phyloP scores from a whole-genome alignment of 352 stramenopile species.

The Globisporangium middletonii region DNA sequence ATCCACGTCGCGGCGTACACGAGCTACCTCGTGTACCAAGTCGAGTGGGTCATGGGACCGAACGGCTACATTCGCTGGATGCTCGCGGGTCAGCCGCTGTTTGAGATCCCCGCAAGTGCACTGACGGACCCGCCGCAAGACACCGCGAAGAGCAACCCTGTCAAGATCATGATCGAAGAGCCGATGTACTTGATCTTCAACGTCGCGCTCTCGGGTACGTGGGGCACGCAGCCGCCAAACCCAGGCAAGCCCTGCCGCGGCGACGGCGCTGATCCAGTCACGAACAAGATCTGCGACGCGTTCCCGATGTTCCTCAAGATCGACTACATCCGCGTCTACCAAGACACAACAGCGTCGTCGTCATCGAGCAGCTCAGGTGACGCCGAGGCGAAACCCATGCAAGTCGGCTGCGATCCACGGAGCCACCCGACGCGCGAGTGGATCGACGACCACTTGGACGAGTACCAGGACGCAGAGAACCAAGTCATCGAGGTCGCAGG shows the following conservation, averaged over 20 bases:
- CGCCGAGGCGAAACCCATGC: constrained; percentile 23
- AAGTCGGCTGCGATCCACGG: constrained; percentile 48
- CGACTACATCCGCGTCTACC: constrained; percentile 78
- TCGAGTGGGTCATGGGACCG: constrained; percentile 60
- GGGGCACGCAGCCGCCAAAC: constrained; percentile 77
- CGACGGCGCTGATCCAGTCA: constrained; percentile 29
- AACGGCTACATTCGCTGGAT: constrained; percentile 66
- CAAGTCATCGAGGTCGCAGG: constrained; percentile 48
- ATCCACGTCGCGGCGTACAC: constrained; percentile 77
- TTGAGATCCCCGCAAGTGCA: constrained; percentile 71
- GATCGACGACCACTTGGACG: constrained; percentile 70
- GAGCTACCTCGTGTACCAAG: constrained; percentile 64
- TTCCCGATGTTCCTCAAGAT: constrained; percentile 73
- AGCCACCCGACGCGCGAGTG: constrained; percentile 65
- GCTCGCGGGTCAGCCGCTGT: constrained; percentile 82
- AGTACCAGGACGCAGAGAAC: constrained; percentile 70
- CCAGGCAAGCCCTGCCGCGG: constrained; percentile 45
- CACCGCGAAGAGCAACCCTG: constrained; percentile 46
- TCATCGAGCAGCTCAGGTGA: constrained; percentile 36
- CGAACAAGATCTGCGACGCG: constrained; percentile 50
- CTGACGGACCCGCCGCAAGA: constrained; percentile 53
- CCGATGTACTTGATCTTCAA: constrained; percentile 95
- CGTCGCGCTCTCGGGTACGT: constrained; percentile 90
- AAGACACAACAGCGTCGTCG: constrained; percentile 32
- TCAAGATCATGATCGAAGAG: constrained; percentile 91